Conservation (phyloP, 169 alveolate species). For the Cardiosporidium cionae region DNA sequence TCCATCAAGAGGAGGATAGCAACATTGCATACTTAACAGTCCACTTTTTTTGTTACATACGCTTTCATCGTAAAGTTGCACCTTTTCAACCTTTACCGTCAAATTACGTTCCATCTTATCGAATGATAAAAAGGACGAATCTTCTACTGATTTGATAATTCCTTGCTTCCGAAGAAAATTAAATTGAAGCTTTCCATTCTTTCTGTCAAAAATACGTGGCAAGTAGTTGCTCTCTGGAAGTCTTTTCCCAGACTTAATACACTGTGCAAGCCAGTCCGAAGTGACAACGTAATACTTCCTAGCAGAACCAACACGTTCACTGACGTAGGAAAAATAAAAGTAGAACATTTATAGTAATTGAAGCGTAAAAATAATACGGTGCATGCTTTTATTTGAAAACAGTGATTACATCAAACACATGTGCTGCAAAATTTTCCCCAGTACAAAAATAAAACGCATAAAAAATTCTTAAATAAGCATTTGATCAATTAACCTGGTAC, state of each 20-base stretch:
- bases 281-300: slow-evolving; percentile 16
- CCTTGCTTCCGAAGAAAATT: too few species aligned
- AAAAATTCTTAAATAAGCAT: too few species aligned
- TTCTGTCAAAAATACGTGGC: neutral
- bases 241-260: neutral
- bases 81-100: too few species aligned
- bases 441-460: too few species aligned
- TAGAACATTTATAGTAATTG: neutral
- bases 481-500: too few species aligned
- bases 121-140: too few species aligned
- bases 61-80: too few species aligned
- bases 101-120: too few species aligned
- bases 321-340: neutral
- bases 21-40: too few species aligned
- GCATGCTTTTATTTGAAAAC: neutral
- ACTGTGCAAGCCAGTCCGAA: slow-evolving; percentile 7
- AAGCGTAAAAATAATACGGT: neutral
- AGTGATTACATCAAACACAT: neutral
- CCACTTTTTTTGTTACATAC: too few species aligned
- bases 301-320: slow-evolving; percentile 15
- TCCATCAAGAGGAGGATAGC: too few species aligned
- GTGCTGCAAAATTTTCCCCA: neutral
- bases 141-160: too few species aligned
- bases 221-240: neutral
- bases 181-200: neutral